phyloP scores from a whole-genome alignment of 176 grass and related monocot species.

The Melocanna baccifera region DNA sequence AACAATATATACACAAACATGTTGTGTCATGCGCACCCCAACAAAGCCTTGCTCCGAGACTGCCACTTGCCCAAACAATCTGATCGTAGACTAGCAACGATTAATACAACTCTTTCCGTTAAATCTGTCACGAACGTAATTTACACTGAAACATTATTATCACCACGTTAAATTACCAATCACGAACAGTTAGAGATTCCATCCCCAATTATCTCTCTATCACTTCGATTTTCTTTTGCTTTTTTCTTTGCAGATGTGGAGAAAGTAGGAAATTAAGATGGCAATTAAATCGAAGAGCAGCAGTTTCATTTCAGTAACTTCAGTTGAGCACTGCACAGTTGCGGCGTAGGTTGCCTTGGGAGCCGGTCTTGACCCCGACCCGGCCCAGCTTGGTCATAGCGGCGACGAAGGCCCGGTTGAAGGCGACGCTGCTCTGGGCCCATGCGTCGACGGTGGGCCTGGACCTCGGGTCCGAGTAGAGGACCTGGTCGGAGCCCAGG shows the following conservation, averaged over 20 bases:
- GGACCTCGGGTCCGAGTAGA: constrained; percentile 51
- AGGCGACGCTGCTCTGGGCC: constrained; percentile 39
- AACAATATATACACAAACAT: no score
- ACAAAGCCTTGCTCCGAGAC: no score
- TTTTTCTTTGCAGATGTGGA: not conserved
- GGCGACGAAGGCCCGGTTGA: constrained; percentile 45
- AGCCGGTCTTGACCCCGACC: constrained; percentile 53
- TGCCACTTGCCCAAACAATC: no score
- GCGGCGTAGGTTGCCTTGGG: constrained; percentile 58
- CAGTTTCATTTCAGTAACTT: not conserved
- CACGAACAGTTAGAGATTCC: not conserved
- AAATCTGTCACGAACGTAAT: no score
- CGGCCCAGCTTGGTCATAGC: constrained; percentile 66
- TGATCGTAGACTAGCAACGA: not conserved
- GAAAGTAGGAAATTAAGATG: not conserved
- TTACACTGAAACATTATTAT: no score
- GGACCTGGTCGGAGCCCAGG: constrained; percentile 57
- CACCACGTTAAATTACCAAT: not conserved
- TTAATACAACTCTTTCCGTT: not conserved
- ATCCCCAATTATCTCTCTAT: not conserved
- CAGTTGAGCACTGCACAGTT: constrained; percentile 62
- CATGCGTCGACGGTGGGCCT: constrained; percentile 49
- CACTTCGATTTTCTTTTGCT: not conserved
- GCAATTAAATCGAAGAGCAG: not conserved
- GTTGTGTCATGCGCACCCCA: no score